Base-by-base conservation (phyloP, 2,329 filamentous ascomycete species). In the Phoma sp. region DNA sequence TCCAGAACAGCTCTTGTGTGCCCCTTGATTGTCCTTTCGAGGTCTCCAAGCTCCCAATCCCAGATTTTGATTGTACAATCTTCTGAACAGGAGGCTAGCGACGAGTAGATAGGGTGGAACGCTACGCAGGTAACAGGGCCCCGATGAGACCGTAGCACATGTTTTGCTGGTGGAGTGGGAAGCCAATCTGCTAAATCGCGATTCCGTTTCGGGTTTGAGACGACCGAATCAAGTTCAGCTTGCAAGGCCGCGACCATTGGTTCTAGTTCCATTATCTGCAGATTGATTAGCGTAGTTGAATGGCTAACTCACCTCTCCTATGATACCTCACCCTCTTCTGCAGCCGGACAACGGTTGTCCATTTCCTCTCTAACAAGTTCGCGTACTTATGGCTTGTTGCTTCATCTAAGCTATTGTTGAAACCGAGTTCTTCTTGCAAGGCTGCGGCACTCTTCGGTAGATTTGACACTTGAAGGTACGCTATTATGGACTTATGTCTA, bases 321-420 rank as follows among this genome's bases (percentile, higher is more conserved):
- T n/a, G n/a, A n/a, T n/a, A n/a, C n/a, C n/a, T n/a, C n/a, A 90
- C 91, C 90, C 96, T 98, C 78, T 96, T 97, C 78, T 98, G 93
- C 75, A 98, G 77, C 57, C 93, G 85, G 67, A 97, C 92, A 23
- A 98, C 90, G 68, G 92, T 95, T 15, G 93, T 98, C 93, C 93
- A 98, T 81, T 98, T 98, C 84, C 96, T 97, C 82, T 98, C 93
- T 62, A 98, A 78, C 23, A 98, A 77, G 1, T 91, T 90, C 77
- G 96, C 92, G 78, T 97, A 98, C 78, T 96, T 96, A 81, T 96
- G 96, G 46, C 88, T 84, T 17, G 91, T 96, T 15, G 85, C 84
- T 57, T 90, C 82, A 72, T 96, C 92, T 67, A 96, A 93, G 40
- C 79, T 81, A 61, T 90, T 85, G 43, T 87, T 84, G 4, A 96